Conservation (phyloP, 805 yeast genomes). For the Debaryomyces castellii region DNA sequence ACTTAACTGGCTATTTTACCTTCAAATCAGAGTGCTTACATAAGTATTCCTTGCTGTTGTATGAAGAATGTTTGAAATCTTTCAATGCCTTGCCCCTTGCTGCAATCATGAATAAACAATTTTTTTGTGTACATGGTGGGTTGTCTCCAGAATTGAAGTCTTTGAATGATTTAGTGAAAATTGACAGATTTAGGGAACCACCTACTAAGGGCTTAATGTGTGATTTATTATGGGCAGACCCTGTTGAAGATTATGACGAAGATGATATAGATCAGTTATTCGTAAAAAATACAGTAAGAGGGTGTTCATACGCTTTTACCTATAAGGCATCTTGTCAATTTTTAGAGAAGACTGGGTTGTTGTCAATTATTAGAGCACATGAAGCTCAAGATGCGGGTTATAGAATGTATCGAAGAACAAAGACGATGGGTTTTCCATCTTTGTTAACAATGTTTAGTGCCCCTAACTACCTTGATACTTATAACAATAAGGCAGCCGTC, state of each 20-base stretch:
- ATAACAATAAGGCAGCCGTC: constrained; percentile 94
- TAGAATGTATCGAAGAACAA: constrained; percentile 86
- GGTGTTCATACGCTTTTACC: constrained; percentile 89
- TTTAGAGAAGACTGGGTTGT: constrained; percentile 69
- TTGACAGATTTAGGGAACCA: constrained; percentile 86
- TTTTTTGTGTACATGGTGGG: constrained; percentile 96
- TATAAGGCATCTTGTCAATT: constrained; percentile 81
- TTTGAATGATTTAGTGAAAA: constrained; percentile 62
- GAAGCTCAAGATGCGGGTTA: constrained; percentile 98
- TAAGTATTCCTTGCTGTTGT: constrained; percentile 66
- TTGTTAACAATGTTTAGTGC: constrained; percentile 91
- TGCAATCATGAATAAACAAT: constrained; percentile 90
- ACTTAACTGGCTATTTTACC: constrained; percentile 90
- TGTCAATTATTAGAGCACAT: constrained; percentile 91
- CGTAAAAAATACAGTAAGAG: constrained; percentile 73
- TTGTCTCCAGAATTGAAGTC: constrained; percentile 79
- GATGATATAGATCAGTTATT: constrained; percentile 46
- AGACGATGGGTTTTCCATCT: constrained; percentile 84
- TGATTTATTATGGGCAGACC: constrained; percentile 95
- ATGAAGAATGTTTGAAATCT: constrained; percentile 71
- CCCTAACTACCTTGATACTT: constrained; percentile 89
- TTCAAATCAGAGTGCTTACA: constrained; percentile 87
- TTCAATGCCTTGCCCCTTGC: constrained; percentile 89
- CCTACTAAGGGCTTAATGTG: constrained; percentile 94
- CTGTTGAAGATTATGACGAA: constrained; percentile 76